Base-by-base conservation (phyloP, 495 filamentous ascomycete genomes). In the Penicillium roqueforti region DNA sequence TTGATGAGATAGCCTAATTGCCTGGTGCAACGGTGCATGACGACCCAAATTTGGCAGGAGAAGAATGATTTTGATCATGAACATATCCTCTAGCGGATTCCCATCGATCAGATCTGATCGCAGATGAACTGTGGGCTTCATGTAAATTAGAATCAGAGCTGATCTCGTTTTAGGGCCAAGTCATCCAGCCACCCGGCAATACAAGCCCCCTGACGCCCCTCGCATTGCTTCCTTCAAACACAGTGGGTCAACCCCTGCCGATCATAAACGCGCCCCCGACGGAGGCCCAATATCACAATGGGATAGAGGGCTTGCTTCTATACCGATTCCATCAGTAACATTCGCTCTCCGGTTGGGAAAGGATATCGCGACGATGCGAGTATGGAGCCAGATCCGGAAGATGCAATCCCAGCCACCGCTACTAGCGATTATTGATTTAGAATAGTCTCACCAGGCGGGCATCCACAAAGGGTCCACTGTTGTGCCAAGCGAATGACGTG, bases 261-360 rank as follows among this genome's bases (percentile, higher is more conserved):
- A 62, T 62, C 60, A 31, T 39, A 22, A 23, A 8, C 26, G 16
- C 18, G 25, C 29, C 14, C 37, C 43, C 52, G 54, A 52, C 55
- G 39, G 49, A 46, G 44, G 18, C 18, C 23, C 42, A 42, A 48
- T 28, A 37, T 55, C 14, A 32, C 48, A 55, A 32, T 53, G 52
- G 36, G 6, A 37, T 38, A 36, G 40, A 34, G 37, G 32, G 52
- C 6, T 36, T 20, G 9, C 16, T 32, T 47, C 55, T 50, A 62
- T 59, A 54, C 56, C 56, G 41, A 59, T 62, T 45, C 48, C 50
- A 59, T 62, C 60, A 59, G 46, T 47, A 41, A 25, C 28, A 53
- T 54, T n/a, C 23, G 20, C 14, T 8, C 19, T 37, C 25, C 36
- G 16, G 36, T 29, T 20, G 26, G n/a, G 13, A 31, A 31, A 31